These are phyloP conservation scores for Protomyces pachydermus DNA, from an alignment of 1,139 yeast genomes.

Conservation along the genomic window DNA sequence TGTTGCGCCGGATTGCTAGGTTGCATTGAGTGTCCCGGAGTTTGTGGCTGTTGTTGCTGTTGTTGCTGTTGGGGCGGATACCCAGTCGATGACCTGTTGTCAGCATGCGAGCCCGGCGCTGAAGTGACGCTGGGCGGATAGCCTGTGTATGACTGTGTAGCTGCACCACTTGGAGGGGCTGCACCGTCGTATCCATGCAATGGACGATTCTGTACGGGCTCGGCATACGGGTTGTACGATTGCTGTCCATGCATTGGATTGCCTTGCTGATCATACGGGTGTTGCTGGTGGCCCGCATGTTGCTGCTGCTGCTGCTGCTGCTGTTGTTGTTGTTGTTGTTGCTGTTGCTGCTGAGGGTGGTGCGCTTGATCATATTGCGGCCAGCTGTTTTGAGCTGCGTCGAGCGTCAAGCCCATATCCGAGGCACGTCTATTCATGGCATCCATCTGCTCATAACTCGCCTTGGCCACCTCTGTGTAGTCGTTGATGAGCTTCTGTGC, in stretches of 20 bases:
- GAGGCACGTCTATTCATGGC: conserved; percentile 25
- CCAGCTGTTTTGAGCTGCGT: not conserved
- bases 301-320: conserved; percentile 8
- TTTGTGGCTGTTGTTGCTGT: not conserved
- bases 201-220: not conserved
- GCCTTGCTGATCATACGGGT: not conserved
- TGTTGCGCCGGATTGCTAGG: conserved; percentile 14
- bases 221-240: not conserved
- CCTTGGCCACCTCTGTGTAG: conserved; percentile 26
- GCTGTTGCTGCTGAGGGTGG: not conserved
- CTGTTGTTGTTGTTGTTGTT: not conserved
- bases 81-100: not conserved
- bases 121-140: not conserved
- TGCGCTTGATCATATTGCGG: not conserved
- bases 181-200: not conserved
- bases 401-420: conserved; percentile 16
- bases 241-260: conserved; percentile 8
- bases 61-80: conserved; percentile 9
- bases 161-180: not conserved
- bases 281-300: not conserved
- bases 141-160: not conserved
- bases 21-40: not conserved
- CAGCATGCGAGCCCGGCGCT: conserved; percentile 1
- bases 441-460: conserved; percentile 27
- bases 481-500: conserved; percentile 26